phyloP scores from a whole-genome alignment of 441 rosid genomes.

The Raphanus hybrid region DNA sequence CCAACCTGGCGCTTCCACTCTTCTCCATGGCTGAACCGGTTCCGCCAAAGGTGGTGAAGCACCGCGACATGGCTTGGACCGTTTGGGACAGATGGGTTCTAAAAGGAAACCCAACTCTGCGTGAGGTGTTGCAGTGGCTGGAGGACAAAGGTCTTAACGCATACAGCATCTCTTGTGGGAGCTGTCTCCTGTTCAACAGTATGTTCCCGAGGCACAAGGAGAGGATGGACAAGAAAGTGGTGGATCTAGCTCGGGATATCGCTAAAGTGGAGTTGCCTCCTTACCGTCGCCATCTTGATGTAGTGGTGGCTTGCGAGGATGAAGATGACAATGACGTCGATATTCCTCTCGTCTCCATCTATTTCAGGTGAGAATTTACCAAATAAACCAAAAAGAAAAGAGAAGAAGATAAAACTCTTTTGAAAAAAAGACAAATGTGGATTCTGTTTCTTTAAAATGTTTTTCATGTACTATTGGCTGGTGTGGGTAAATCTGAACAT shows the following conservation, averaged over 20 bases:
- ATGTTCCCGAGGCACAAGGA: slow-evolving; percentile 84
- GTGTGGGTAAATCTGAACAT: neutral
- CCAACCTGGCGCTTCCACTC: slow-evolving; percentile 89
- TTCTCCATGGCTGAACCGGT: slow-evolving; percentile 97
- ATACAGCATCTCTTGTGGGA: slow-evolving; percentile 88
- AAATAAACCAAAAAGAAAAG: neutral
- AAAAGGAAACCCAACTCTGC: slow-evolving; percentile 69
- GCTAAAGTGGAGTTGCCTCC: slow-evolving; percentile 83
- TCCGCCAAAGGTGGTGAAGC: slow-evolving; percentile 81
- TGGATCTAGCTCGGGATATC: slow-evolving; percentile 82
- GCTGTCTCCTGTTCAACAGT: slow-evolving; percentile 77
- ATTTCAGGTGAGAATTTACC: slow-evolving; percentile 53
- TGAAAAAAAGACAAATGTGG: neutral
- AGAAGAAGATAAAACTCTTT: slow-evolving; percentile 11
- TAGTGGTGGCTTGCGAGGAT: slow-evolving; percentile 90
- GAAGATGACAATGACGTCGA: slow-evolving; percentile 90
- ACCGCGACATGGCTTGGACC: slow-evolving; percentile 88
- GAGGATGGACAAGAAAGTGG: slow-evolving; percentile 86
- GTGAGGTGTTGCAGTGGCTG: slow-evolving; percentile 89
- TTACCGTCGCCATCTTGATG: slow-evolving; percentile 70
- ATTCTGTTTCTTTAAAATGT: neutral
- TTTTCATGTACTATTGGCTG: neutral
- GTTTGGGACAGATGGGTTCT: slow-evolving; percentile 96
- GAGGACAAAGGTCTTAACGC: slow-evolving; percentile 75
- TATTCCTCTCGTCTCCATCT: slow-evolving; percentile 80